phyloP scores from a whole-genome alignment of 345 rosid species.

The Crucihimalaya himalaica region DNA sequence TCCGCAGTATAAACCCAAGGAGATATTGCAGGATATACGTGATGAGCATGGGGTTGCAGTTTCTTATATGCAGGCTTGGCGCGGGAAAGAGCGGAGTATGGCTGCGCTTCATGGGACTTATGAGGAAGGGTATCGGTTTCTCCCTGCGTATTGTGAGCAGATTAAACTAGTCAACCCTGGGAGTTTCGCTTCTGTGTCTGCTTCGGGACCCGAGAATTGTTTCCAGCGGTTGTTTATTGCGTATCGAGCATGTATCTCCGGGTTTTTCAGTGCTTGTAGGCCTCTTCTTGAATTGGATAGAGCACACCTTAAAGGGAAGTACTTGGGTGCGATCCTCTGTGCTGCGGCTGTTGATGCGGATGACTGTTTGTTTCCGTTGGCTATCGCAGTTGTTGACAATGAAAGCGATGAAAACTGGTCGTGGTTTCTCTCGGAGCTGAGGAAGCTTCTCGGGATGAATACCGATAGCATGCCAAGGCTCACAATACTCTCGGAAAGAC shows the following conservation, averaged over 20 bases:
- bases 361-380: constrained; percentile 82
- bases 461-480: constrained; percentile 96
- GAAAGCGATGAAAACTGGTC: constrained; percentile 95
- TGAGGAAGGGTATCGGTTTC: constrained; percentile 93
- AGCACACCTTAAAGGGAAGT: constrained; percentile 94
- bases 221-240: constrained; percentile 94
- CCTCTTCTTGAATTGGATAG: constrained; percentile 93
- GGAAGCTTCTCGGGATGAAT: constrained; percentile 92
- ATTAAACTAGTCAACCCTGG: constrained; percentile 79
- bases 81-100: constrained; percentile 99
- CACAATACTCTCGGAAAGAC: constrained; percentile 95
- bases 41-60: constrained; percentile 98
- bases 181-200: constrained; percentile 86
- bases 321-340: constrained; percentile 80
- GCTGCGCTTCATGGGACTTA: constrained; percentile 99
- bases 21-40: constrained; percentile 91
- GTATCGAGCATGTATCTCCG: constrained; percentile 84
- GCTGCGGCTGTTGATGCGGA: constrained; percentile 97
- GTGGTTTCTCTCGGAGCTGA: constrained; percentile 96
- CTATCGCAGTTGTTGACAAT: constrained; percentile 79
- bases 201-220: constrained; percentile 84
- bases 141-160: constrained; percentile 92
- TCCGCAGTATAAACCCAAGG: constrained; percentile 94
- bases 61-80: constrained; percentile 99
- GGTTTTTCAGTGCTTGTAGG: constrained; percentile 87